Evolutionary conservation across 306 rosid species (phyloP), one percentile per base, ranked within the genome.

Genomic region (Coriaria nepalensis): DNA sequence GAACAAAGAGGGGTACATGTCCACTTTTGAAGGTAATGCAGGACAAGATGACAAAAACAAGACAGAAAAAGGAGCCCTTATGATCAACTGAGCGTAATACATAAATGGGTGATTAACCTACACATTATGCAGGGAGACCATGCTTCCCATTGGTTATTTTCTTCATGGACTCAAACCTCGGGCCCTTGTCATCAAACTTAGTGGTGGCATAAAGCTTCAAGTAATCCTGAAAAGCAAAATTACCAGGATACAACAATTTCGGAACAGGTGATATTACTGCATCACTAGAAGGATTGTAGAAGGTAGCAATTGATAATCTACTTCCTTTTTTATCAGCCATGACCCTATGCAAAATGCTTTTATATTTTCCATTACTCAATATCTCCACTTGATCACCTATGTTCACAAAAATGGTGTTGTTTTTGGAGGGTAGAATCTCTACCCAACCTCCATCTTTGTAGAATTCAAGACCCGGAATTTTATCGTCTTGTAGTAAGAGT

Each of bases 361-460:
- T 81, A 52, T 85, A 85, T 44, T 65, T 56, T 0, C 87, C 95
- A 49, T 75, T 79, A 57, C 77, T 78, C 61, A 81, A 36, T 29
- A 87, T 69, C 46, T 87, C 93, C 47, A 87, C 13, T 45, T 83
- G 96, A 57, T 87, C 96, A 46, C 96, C 96, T 33, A 69, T 80
- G 81, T 87, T 87, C 20, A 87, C 79, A 68, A 87, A 87, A 15
- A 87, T 80, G 40, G 93, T 68, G 56, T 78, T 72, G 63, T 78
- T 73, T 60, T 80, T 75, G 15, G 96, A 83, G 11, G 94, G 96
- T 33, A 94, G 93, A n/a, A 87, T 73, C 61, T 78, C 73, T n/a
- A 80, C 58, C 96, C 96, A 87, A 11, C 63, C 60, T 2, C 84
- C 93, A 53, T 83, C 85, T 53, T 76, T 77, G 61, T 56, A 68